Evolutionary conservation across 305 asterid genomes (phyloP).

Genomic region (Solanum aculeatissimum): DNA sequence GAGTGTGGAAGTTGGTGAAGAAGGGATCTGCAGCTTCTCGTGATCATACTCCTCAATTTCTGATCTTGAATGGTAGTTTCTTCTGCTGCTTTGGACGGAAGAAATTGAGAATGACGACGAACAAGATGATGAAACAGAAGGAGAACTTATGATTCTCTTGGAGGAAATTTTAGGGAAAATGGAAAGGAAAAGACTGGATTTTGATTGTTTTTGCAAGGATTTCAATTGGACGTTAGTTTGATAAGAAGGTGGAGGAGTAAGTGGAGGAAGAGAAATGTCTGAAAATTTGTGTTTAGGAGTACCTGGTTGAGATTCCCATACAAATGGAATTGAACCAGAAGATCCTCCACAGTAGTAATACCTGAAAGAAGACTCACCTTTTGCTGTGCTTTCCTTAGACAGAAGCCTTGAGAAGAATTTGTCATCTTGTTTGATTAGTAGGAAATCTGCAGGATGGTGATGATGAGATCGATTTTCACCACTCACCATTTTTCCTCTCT

Average conservation of each 20-base stretch:
- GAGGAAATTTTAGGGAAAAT: conserved; percentile 13
- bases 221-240: conserved; percentile 14
- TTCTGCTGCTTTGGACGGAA: conserved; percentile 1
- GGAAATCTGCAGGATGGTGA: conserved; percentile 9
- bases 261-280: conserved; percentile 43
- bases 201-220: conserved; percentile 13
- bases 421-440: conserved; percentile 25
- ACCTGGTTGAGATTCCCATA: conserved; percentile 86
- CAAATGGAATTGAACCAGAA: conserved; percentile 59
- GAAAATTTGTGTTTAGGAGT: conserved; percentile 53
- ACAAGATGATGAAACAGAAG: conserved; percentile 3
- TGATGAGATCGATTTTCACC: not conserved
- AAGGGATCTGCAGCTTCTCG: not conserved
- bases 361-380: conserved; percentile 42
- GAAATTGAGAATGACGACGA: conserved; percentile 35
- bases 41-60: conserved; percentile 13
- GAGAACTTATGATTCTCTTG: conserved; percentile 15
- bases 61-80: conserved; percentile 14
- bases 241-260: conserved; percentile 78
- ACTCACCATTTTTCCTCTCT: conserved; percentile 7
- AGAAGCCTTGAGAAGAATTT: conserved; percentile 35
- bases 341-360: conserved; percentile 58
- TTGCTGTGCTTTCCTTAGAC: conserved; percentile 16
- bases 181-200: conserved; percentile 14
- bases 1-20: conserved; percentile 38